Evolutionary conservation across 768 basidiomycete species (phyloP).

Genomic region (Mycena venus): DNA sequence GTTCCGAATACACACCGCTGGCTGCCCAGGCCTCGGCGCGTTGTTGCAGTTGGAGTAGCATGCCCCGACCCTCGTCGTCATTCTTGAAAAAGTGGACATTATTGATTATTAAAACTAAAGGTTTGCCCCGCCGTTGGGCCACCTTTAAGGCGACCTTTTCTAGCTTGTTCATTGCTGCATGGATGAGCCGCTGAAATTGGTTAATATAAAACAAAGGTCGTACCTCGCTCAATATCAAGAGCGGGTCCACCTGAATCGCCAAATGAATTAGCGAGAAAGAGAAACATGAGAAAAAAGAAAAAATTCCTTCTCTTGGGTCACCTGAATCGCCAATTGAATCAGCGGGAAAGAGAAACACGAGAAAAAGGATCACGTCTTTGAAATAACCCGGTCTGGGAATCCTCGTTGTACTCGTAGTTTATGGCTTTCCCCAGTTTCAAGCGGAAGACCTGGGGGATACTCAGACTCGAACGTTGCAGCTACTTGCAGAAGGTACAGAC

Average conservation of each 20-base stretch:
- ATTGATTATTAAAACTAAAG: constrained; percentile 86
- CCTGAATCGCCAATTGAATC: too few species aligned
- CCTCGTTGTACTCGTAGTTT: constrained; percentile 90
- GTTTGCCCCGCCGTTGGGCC: constrained; percentile 68
- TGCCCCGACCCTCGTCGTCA: constrained; percentile 79
- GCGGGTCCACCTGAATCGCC: constrained; percentile 74
- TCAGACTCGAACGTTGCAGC: background rate
- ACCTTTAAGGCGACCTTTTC: constrained; percentile 86
- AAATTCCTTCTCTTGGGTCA: constrained; percentile 84
- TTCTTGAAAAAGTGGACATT: constrained; percentile 84
- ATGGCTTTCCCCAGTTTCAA: constrained; percentile 88
- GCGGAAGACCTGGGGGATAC: constrained; percentile 60
- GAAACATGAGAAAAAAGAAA: background rate
- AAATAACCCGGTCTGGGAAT: too few species aligned
- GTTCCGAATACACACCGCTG: constrained; percentile 62
- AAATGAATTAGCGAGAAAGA: constrained; percentile 6
- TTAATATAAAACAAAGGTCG: background rate
- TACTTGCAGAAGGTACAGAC: constrained; percentile 48
- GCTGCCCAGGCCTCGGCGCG: constrained; percentile 90
- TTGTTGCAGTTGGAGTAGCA: constrained; percentile 90
- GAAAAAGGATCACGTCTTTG: too few species aligned
- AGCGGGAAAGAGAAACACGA: too few species aligned
- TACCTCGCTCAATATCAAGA: constrained; percentile 86
- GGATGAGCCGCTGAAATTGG: background rate
- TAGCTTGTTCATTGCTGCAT: constrained; percentile 80